Conservation (phyloP, 257 asterid species). For the Solanum chmielewskii region DNA sequence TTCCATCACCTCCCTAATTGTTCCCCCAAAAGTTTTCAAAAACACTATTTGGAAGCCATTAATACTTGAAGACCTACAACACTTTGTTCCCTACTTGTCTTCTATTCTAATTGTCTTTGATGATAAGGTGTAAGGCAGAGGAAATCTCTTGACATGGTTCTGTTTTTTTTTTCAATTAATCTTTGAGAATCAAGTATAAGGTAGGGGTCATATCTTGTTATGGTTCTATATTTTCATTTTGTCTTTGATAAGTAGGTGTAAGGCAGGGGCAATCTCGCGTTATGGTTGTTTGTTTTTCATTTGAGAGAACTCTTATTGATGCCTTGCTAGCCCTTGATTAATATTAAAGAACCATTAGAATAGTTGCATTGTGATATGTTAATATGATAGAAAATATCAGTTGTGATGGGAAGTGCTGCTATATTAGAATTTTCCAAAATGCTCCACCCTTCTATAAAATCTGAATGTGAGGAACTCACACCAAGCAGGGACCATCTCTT, state of each 20-base stretch:
- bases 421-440: not conserved
- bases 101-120: not conserved
- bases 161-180: too few relatives aligned
- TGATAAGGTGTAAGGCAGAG: not conserved
- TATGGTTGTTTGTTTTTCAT: not conserved
- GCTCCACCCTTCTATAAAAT: not conserved
- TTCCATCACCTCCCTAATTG: too few relatives aligned
- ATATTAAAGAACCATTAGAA: too few relatives aligned
- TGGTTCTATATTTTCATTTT: too few relatives aligned
- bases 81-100: too few relatives aligned
- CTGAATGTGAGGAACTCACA: not conserved
- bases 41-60: too few relatives aligned
- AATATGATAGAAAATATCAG: not conserved
- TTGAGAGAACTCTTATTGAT: not conserved
- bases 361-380: not conserved
- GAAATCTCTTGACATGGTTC: too few relatives aligned
- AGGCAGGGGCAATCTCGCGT: too few relatives aligned
- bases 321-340: not conserved
- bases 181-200: too few relatives aligned
- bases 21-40: too few relatives aligned
- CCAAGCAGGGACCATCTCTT: not conserved
- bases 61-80: too few relatives aligned
- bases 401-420: slow-evolving; percentile 24
- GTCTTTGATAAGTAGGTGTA: too few relatives aligned
- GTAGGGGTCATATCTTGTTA: not conserved